Evolutionary conservation across 257 asterid genomes (phyloP), one percentile per base, ranked within the genome.

Genomic region (Penstemon davidsonii): DNA sequence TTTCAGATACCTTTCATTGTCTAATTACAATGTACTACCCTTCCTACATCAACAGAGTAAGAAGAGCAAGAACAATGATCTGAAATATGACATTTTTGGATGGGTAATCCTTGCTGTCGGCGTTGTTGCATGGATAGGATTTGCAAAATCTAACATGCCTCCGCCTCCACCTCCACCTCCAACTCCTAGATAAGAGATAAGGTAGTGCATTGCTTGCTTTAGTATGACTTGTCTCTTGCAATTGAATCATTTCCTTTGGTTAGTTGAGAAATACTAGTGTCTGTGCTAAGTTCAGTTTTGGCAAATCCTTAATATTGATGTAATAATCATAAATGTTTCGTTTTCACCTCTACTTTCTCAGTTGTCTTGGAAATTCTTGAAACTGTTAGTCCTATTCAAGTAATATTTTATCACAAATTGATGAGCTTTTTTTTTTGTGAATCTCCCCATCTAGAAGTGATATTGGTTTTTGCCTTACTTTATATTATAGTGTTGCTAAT

Each of bases 91-190:
- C 73, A 54, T 88, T 8, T 78, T 77, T 53, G 90, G 92, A 50
- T 88, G 89, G 93, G 63, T 88, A 62, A 86, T 88, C 66, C 92
- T 88, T 59, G 88, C 88, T 9, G 84, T 81, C 63, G 85, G 94
- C 25, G 79, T 87, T 58, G 87, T 80, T 66, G 90, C 85, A 6
- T 87, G 90, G 93, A 80, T 86, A 9, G 90, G 88, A 11, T 80
- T 86, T 42, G 82, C 90, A 0, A 84, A 82, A 69, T 78, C 90
- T 37, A 75, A 80, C 55, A 65, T 72, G 66, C 82, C 89, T 3
- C 84, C 86, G 7, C 86, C 83, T 37, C 83, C 87, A 33, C 86
- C 83, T 37, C 83, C 87, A 33, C 72, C 83, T 36, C 47, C 55
- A 25, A 25, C 33, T 25, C 33, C 33, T 0, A 25, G 33, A 25